Conservation (phyloP, 768 basidiomycete species). For the Lactifluus piperatus region DNA sequence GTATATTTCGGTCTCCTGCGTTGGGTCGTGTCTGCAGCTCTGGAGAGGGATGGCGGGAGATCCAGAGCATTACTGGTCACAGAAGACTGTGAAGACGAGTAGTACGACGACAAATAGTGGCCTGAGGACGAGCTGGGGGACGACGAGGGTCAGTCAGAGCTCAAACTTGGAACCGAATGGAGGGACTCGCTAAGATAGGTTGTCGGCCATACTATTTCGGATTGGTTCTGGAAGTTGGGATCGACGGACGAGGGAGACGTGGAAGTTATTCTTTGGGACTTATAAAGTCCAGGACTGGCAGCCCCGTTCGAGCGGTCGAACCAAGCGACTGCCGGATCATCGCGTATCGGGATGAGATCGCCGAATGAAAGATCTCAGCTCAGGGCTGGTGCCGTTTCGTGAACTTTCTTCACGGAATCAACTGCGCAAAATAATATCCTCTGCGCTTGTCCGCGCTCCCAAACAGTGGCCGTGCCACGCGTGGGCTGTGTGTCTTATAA, state of each 20-base stretch:
- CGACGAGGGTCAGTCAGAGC: constrained; percentile 6
- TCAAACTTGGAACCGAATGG: background rate
- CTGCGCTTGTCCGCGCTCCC: constrained; percentile 7
- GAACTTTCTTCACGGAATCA: constrained; percentile 18
- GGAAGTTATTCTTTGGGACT: constrained; percentile 25
- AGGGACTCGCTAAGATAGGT: constrained; percentile 28
- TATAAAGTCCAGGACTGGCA: constrained; percentile 20
- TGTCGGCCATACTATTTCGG: constrained; percentile 28
- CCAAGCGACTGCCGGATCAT: constrained; percentile 30
- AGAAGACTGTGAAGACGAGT: constrained; percentile 26
- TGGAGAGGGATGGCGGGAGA: constrained; percentile 33
- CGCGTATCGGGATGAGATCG: constrained; percentile 28
- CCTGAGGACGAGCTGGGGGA: constrained; percentile 22
- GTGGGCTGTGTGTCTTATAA: constrained; percentile 12
- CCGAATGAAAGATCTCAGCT: constrained; percentile 25
- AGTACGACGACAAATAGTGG: constrained; percentile 25
- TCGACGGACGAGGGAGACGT: constrained; percentile 23
- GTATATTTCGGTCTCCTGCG: constrained; percentile 90
- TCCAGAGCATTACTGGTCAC: constrained; percentile 34
- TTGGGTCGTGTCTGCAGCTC: constrained; percentile 42
- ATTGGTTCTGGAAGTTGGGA: constrained; percentile 23
- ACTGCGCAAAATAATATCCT: constrained; percentile 13
- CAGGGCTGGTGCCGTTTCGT: constrained; percentile 18
- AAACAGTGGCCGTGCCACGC: constrained; percentile 17
- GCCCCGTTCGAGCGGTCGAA: constrained; percentile 22